phyloP scores from a whole-genome alignment of 2,329 filamentous ascomycete species.

The Colletotrichum endophyticum region DNA sequence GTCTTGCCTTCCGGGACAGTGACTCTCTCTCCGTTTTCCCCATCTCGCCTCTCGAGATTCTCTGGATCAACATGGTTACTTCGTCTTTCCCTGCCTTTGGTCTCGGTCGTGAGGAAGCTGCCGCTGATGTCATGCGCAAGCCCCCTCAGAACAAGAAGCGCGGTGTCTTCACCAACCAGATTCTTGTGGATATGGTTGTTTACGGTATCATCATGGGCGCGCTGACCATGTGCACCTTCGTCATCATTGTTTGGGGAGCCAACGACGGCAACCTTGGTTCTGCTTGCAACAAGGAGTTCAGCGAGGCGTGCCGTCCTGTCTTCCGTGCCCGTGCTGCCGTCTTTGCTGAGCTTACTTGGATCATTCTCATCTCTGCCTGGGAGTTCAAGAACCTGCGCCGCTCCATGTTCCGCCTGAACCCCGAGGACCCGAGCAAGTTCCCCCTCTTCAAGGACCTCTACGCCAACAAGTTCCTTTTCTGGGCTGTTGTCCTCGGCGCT shows the following conservation, averaged over 20 bases:
- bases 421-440: conserved; percentile 53
- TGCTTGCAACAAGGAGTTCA: conserved; percentile 67
- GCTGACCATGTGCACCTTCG: conserved; percentile 69
- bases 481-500: conserved; percentile 64
- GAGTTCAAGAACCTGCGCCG: conserved; percentile 77
- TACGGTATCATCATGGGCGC: conserved; percentile 81
- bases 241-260: conserved; percentile 66
- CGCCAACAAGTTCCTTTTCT: conserved; percentile 74
- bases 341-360: conserved; percentile 76
- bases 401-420: conserved; percentile 72
- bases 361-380: conserved; percentile 77
- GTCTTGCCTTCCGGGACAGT: conserved; percentile 79
- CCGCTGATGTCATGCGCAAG: conserved; percentile 78
- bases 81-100: conserved; percentile 89
- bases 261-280: conserved; percentile 60
- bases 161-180: conserved; percentile 79
- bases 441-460: conserved; percentile 68
- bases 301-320: conserved; percentile 61
- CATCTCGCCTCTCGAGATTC: conserved; percentile 82
- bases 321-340: conserved; percentile 75
- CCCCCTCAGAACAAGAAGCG: conserved; percentile 73
- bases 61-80: conserved; percentile 96
- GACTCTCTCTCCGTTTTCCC: conserved; percentile 81
- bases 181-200: conserved; percentile 79
- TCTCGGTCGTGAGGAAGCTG: conserved; percentile 78